phyloP scores from a whole-genome alignment of 345 rosid species.

The Citrus trifoliata region DNA sequence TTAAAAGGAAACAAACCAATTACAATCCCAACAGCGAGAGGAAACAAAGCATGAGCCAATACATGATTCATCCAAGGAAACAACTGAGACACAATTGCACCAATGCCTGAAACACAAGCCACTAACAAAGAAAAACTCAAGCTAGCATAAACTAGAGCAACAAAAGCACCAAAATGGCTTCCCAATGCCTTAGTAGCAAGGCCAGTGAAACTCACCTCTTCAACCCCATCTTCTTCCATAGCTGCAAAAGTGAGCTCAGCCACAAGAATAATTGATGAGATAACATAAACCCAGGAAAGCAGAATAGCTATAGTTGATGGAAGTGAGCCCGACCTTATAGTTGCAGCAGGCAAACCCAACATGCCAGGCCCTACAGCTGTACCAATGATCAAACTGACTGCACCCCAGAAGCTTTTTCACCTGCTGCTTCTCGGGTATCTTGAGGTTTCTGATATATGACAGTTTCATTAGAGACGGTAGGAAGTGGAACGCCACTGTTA shows the following conservation, averaged over 20 bases:
- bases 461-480: constrained; percentile 14
- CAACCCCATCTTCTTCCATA: constrained; percentile 76
- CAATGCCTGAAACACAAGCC: constrained; percentile 93
- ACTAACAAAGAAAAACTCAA: constrained; percentile 78
- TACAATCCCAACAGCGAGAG: constrained; percentile 49
- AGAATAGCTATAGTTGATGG: constrained; percentile 63
- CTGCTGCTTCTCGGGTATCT: constrained; percentile 11
- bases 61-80: constrained; percentile 64
- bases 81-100: constrained; percentile 72
- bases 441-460: constrained; percentile 7
- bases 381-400: constrained; percentile 82
- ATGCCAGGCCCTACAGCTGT: constrained; percentile 96
- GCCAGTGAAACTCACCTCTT: constrained; percentile 84
- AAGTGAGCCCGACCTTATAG: constrained; percentile 69
- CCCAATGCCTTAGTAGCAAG: constrained; percentile 86
- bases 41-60: constrained; percentile 62
- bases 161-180: constrained; percentile 56
- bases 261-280: constrained; percentile 78
- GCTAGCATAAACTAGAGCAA: constrained; percentile 73
- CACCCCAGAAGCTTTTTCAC: constrained; percentile 85
- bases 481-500: constrained; percentile 8
- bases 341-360: constrained; percentile 85
- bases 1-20: constrained; percentile 64
- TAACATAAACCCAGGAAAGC: constrained; percentile 80
- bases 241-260: constrained; percentile 88